Evolutionary conservation across 2,329 filamentous ascomycete genomes (phyloP).

Genomic region (Epichloe hybrida): DNA sequence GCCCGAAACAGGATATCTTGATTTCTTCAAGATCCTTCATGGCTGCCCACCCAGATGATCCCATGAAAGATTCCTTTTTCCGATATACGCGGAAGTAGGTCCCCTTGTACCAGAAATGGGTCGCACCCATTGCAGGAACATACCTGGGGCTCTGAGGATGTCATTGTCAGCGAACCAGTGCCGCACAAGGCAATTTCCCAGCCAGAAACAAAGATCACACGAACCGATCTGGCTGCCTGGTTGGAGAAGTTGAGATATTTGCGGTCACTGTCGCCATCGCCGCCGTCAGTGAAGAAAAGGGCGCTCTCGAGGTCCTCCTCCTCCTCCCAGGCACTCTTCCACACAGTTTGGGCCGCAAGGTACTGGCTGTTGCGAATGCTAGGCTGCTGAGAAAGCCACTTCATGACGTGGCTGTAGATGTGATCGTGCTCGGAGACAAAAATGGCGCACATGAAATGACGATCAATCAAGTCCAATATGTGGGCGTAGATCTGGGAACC

Average conservation of each 20-base stretch:
- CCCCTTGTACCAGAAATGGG: slow-evolving; percentile 40
- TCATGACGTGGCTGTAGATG: slow-evolving; percentile 45
- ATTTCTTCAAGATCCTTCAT: slow-evolving; percentile 40
- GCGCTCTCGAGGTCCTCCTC: slow-evolving; percentile 30
- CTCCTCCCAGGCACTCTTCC: slow-evolving; percentile 43
- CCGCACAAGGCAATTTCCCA: too few species aligned
- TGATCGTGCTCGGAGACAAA: slow-evolving; percentile 41
- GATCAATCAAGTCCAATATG: slow-evolving; percentile 23
- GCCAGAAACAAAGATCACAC: not conserved
- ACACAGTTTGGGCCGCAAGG: slow-evolving; percentile 41
- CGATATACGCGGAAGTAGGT: slow-evolving; percentile 36
- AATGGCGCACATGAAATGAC: slow-evolving; percentile 37
- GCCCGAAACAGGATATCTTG: slow-evolving; percentile 40
- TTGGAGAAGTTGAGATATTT: slow-evolving; percentile 46
- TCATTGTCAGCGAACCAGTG: too few species aligned
- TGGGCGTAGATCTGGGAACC: slow-evolving; percentile 21
- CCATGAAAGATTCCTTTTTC: slow-evolving; percentile 28
- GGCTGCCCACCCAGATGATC: slow-evolving; percentile 20
- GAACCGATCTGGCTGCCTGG: slow-evolving; percentile 24
- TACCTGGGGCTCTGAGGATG: slow-evolving; percentile 31
- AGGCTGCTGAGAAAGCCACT: slow-evolving; percentile 41
- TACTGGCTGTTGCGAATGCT: slow-evolving; percentile 36
- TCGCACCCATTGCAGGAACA: slow-evolving; percentile 38
- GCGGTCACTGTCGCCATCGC: slow-evolving; percentile 22
- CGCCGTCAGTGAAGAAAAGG: slow-evolving; percentile 23